Conservation (phyloP, 164 flowering plant species). For the Dillenia suffruticosa region DNA sequence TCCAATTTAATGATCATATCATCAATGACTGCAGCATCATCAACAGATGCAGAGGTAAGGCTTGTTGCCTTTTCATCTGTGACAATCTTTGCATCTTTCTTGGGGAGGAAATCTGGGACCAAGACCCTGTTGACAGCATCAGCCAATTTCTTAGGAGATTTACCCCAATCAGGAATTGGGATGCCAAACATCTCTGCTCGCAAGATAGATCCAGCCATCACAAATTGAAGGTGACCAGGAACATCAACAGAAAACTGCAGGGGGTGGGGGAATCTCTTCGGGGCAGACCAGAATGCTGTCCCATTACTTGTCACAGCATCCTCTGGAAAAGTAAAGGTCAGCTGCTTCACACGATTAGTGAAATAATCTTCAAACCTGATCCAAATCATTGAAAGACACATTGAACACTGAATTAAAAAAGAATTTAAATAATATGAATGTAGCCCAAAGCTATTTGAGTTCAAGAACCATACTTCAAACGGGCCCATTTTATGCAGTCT, state of each 20-base stretch:
- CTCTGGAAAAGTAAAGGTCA: conserved; percentile 78
- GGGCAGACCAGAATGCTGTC: conserved; percentile 88
- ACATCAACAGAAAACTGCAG: conserved; percentile 57
- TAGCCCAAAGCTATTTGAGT: too few relatives aligned
- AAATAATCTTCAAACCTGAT: conserved; percentile 84
- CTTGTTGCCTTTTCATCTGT: conserved; percentile 78
- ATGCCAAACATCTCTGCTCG: conserved; percentile 81
- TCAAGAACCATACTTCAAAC: conserved; percentile 47
- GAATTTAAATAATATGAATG: too few relatives aligned
- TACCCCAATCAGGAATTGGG: conserved; percentile 67
- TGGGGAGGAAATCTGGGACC: conserved; percentile 74
- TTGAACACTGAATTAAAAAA: too few relatives aligned
- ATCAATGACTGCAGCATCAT: conserved; percentile 68
- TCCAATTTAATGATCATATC: conserved; percentile 50
- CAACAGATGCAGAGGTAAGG: conserved; percentile 52
- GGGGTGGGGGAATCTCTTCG: conserved; percentile 77
- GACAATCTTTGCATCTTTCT: conserved; percentile 61
- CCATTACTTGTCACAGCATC: conserved; percentile 75
- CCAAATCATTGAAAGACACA: conserved; percentile 6
- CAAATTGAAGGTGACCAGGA: conserved; percentile 49
- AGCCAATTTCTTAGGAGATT: conserved; percentile 39
- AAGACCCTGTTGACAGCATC: conserved; percentile 58
- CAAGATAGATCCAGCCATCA: conserved; percentile 66
- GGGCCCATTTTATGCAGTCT: conserved; percentile 87
- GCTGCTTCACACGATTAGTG: conserved; percentile 73